Evolutionary conservation across 169 alveolate species (phyloP).

Genomic region (Babesia sp.): DNA sequence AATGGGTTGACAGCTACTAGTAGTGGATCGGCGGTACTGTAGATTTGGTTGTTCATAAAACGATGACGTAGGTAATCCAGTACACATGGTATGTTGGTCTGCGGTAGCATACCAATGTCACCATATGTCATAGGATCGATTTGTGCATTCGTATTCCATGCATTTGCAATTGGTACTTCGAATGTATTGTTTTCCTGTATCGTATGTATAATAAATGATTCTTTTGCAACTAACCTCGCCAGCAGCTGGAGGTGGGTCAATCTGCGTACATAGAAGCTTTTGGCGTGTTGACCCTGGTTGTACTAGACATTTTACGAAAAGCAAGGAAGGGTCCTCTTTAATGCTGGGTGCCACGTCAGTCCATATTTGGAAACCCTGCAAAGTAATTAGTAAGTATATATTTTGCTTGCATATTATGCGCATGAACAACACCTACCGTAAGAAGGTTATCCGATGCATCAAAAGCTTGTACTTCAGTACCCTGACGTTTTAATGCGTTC

Average conservation of each 20-base stretch:
- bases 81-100: slow-evolving; percentile 86
- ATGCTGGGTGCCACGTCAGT: slow-evolving; percentile 89
- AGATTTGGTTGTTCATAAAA: slow-evolving; percentile 84
- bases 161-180: slow-evolving; percentile 83
- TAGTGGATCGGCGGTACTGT: slow-evolving; percentile 90
- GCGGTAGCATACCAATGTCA: slow-evolving; percentile 87
- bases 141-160: slow-evolving; percentile 85
- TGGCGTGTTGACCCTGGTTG: slow-evolving; percentile 85
- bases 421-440: slow-evolving; percentile 34
- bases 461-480: slow-evolving; percentile 54
- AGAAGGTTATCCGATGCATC: slow-evolving; percentile 49
- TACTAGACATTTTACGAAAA: slow-evolving; percentile 89
- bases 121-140: slow-evolving; percentile 89
- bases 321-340: slow-evolving; percentile 82
- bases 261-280: slow-evolving; percentile 77
- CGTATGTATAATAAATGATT: background rate
- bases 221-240: slow-evolving; percentile 15
- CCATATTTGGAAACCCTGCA: slow-evolving; percentile 88
- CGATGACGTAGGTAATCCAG: slow-evolving; percentile 82
- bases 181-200: slow-evolving; percentile 53
- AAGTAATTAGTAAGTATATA: background rate
- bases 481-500: slow-evolving; percentile 66
- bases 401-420: background rate
- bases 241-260: slow-evolving; percentile 76
- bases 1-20: slow-evolving; percentile 90